A percentile compares a stretch with the other conserved stretches of the same genome.
Evolutionary conservation across 805 yeast species (phyloP).

Genomic region (Teunomyces gatunensis): DNA sequence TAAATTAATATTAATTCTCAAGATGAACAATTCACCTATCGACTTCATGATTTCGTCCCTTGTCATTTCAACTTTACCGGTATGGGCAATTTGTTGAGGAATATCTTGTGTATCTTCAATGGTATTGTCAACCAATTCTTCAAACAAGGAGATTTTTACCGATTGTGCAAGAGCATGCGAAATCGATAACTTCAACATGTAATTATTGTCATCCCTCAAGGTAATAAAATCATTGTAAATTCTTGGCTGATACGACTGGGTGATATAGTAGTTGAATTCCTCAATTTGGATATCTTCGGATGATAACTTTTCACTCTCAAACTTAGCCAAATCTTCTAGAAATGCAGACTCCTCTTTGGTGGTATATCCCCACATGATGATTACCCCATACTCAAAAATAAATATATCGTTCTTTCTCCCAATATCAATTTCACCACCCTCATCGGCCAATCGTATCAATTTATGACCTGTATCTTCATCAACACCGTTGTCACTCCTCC

Average conservation of each 20-base stretch:
- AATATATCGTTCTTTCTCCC: conserved; percentile 80
- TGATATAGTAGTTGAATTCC: conserved; percentile 92
- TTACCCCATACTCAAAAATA: conserved; percentile 95
- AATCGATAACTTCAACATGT: conserved; percentile 87
- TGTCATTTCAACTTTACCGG: conserved; percentile 93
- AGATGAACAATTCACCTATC: conserved; percentile 90
- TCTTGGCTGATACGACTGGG: conserved; percentile 92
- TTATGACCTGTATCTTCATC: conserved; percentile 17
- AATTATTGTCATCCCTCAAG: conserved; percentile 81
- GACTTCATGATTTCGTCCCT: conserved; percentile 95
- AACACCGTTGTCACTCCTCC: conserved; percentile 48
- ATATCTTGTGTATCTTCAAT: conserved; percentile 97
- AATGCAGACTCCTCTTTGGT: conserved; percentile 80
- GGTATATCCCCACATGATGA: conserved; percentile 94
- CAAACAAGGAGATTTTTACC: conserved; percentile 91
- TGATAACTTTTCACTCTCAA: conserved; percentile 88
- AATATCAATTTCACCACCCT: conserved; percentile 92
- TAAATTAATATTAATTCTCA: conserved; percentile 75
- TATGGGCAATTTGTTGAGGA: conserved; percentile 91
- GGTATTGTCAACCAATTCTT: conserved; percentile 93
- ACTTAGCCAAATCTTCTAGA: conserved; percentile 78
- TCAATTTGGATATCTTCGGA: conserved; percentile 91
- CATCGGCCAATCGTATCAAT: conserved; percentile 77
- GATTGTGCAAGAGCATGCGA: conserved; percentile 96
- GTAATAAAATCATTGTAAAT: conserved; percentile 95